These are phyloP conservation scores for Lolium multiflorum DNA, from an alignment of 176 grass and related monocot genomes.

Conservation along the genomic window DNA sequence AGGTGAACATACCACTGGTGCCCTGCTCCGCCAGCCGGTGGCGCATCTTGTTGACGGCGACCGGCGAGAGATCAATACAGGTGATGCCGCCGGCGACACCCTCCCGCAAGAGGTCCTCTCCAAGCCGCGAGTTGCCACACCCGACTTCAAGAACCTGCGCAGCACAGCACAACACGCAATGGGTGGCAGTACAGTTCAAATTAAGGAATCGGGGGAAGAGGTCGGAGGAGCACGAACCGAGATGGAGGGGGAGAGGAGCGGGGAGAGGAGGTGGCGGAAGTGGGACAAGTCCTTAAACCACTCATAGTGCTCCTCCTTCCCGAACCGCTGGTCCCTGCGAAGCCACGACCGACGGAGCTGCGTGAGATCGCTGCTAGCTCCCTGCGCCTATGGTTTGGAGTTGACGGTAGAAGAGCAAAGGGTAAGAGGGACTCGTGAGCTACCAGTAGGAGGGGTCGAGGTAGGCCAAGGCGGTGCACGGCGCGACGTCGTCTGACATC, in stretches of 20 bases:
- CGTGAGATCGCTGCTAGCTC: conserved; percentile 5
- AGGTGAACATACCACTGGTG: conserved; percentile 45
- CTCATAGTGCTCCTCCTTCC: conserved; percentile 92
- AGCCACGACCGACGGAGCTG: conserved; percentile 3
- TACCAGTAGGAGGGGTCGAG: conserved; percentile 76
- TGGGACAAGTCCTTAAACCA: conserved; percentile 96
- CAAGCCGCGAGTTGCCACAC: conserved; percentile 80
- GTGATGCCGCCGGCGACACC: conserved; percentile 78
- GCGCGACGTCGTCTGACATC: conserved; percentile 50
- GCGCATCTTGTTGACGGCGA: conserved; percentile 74
- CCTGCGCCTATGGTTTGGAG: neutral
- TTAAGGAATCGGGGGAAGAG: neutral
- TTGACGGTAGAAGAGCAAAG: neutral
- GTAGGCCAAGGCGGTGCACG: conserved; percentile 54
- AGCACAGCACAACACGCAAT: neutral
- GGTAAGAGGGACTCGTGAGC: neutral
- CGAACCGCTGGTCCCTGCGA: conserved; percentile 83
- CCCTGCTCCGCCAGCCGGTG: conserved; percentile 58
- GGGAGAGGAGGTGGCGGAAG: conserved; percentile 86
- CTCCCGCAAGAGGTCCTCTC: conserved; percentile 72
- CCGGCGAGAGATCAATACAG: conserved; percentile 74
- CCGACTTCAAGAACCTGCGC: conserved; percentile 80
- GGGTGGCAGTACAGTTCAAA: neutral
- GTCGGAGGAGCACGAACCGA: conserved; percentile 41
- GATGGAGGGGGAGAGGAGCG: conserved; percentile 75